These are phyloP conservation scores for Oligophagozyma castellii DNA, from an alignment of 1,139 yeast genomes.

Conservation along the genomic window DNA sequence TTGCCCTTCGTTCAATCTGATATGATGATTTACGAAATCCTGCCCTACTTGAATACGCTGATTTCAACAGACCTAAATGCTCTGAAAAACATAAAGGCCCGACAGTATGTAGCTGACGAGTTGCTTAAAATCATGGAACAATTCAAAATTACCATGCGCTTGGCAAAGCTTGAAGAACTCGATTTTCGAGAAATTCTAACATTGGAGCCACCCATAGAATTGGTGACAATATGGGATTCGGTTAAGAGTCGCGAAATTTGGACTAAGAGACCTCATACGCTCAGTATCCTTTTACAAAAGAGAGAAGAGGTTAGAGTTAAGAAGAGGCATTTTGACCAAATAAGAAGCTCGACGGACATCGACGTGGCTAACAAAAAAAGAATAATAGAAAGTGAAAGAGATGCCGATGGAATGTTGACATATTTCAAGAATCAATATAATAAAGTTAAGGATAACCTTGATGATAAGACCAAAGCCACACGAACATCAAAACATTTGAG, in stretches of 20 bases:
- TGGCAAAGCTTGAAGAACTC: slow-evolving; percentile 1
- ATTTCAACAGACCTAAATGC: slow-evolving; percentile 31
- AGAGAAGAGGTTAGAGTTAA: slow-evolving; percentile 27
- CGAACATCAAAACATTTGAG: slow-evolving; percentile 1
- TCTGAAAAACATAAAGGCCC: slow-evolving; percentile 16
- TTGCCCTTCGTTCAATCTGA: slow-evolving; percentile 8
- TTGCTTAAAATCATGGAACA: slow-evolving; percentile 21
- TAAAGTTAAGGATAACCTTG: slow-evolving; percentile 7
- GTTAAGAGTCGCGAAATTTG: slow-evolving; percentile 14
- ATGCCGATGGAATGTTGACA: too few relatives aligned
- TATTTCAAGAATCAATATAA: slow-evolving; percentile 27
- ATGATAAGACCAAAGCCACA: slow-evolving; percentile 2
- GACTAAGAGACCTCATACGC: slow-evolving; percentile 21
- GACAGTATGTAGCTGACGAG: slow-evolving; percentile 13
- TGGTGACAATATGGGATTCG: slow-evolving; percentile 15
- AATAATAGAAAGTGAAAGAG: slow-evolving; percentile 9
- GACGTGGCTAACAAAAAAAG: slow-evolving; percentile 23
- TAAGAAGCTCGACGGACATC: slow-evolving; percentile 14
- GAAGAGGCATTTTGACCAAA: slow-evolving; percentile 26
- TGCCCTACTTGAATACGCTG: slow-evolving; percentile 37
- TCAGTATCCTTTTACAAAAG: slow-evolving; percentile 28
- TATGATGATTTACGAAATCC: slow-evolving; percentile 22
- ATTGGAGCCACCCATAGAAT: slow-evolving; percentile 24
- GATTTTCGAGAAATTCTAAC: slow-evolving; percentile 15
- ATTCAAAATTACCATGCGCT: slow-evolving; percentile 16